Evolutionary conservation across 192 early-diverging fungal genomes (phyloP), one percentile per base, ranked within the genome.

Genomic region (Martensiomyces pterosporus): DNA sequence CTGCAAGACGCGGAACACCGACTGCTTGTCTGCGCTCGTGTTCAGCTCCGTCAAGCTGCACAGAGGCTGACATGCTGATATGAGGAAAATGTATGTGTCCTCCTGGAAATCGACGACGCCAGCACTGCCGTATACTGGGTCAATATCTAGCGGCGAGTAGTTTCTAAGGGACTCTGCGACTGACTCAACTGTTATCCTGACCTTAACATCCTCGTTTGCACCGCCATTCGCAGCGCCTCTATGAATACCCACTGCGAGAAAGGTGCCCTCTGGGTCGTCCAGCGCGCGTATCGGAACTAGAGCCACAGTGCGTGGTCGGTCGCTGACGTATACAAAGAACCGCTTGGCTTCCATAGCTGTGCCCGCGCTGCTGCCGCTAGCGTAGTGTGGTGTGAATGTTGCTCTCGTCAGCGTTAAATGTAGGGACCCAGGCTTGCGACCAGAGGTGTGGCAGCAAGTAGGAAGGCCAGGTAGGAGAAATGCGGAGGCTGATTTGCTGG

Each of bases 31-130:
- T 21, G 41, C 37, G 3, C 86, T 77, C 2, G 80, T 67, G 41
- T 83, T 76, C 6, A 81, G 79, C 13, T 71, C 67, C 3, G 78
- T 64, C 49, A 87, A 52, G 35, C 81, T 62, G 24, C 85, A 85
- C 26, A 87, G 53, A 17, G 66, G 76, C 26, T 72, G 47, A 54
- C 85, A 86, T 33, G 80, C 80, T 19, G 84, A 85, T 17, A 86
- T 74, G 15, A 87, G 68, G 2, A 80, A 81, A 44, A 87, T 49
- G 52, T 85, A 88, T 13, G 79, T 83, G 48, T 90, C 88, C 78
- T 49, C 49, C 37, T 68, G 59, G 54, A 68, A 71, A 47, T 77
- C 65, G 22, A 77, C 32, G 7, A 77, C 19, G 3, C 75, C 75
- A 4, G 51, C 63, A 39, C 60, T 58, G 14, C 75, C 75, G 51